Percentiles rank a stretch among this genome's conserved stretches.
Evolutionary conservation across 169 alveolate genomes (phyloP).

Genomic region (Theileria parva): DNA sequence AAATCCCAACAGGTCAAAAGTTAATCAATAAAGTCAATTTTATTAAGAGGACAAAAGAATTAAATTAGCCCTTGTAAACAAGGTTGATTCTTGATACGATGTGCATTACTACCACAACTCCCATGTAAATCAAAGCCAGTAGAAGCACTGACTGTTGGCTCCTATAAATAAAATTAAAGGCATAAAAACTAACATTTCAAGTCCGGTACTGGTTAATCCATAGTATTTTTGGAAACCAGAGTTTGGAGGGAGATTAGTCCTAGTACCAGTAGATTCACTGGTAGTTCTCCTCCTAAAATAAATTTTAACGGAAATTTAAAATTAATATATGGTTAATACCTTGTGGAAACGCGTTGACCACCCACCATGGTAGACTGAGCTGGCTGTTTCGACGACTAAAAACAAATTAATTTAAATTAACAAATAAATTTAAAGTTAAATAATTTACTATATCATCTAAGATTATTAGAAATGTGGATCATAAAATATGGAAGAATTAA

Average conservation of each 20-base stretch:
- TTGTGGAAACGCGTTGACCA: slow-evolving; percentile 61
- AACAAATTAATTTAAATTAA: not conserved
- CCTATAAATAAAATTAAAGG: slow-evolving; percentile 29
- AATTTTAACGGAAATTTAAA: not conserved
- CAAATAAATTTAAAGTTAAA: not conserved
- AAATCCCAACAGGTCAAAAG: not conserved
- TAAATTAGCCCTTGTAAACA: slow-evolving; percentile 6
- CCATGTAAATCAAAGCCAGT: slow-evolving; percentile 73
- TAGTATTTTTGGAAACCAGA: slow-evolving; percentile 65
- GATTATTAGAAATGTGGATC: not conserved
- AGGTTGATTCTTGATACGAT: slow-evolving; percentile 69
- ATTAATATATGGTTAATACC: slow-evolving; percentile 1
- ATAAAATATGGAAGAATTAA: not conserved
- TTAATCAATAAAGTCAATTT: not conserved
- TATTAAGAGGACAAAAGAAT: not conserved
- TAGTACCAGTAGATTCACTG: slow-evolving; percentile 45
- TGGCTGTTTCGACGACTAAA: slow-evolving; percentile 35
- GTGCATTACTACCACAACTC: slow-evolving; percentile 77
- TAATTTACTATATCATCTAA: not conserved
- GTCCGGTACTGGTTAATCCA: slow-evolving; percentile 55
- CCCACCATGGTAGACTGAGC: slow-evolving; percentile 64
- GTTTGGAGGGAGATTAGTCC: slow-evolving; percentile 61
- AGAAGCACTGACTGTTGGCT: slow-evolving; percentile 77
- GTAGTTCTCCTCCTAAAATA: slow-evolving; percentile 33
- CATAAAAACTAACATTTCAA: slow-evolving; percentile 42